Conservation (phyloP, 2,329 filamentous ascomycete species). For the Aaosphaeria arxii region DNA sequence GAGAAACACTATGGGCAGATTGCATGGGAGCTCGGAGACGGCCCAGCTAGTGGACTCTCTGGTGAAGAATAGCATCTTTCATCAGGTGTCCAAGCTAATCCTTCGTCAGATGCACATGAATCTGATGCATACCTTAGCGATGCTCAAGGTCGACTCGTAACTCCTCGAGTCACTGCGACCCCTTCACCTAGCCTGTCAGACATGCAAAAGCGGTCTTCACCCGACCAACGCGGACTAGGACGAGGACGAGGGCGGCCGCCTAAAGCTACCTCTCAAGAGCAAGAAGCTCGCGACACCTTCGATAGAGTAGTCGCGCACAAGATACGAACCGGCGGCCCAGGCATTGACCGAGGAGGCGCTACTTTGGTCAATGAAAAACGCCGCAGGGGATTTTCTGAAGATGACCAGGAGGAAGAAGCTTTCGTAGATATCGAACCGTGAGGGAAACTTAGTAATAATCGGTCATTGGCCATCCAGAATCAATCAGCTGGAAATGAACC, state of each 20-base stretch:
- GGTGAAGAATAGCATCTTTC: conserved; percentile 47
- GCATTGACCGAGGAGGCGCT: conserved; percentile 52
- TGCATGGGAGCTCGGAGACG: conserved; percentile 60
- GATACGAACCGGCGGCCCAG: conserved; percentile 48
- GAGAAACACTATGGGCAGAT: conserved; percentile 53
- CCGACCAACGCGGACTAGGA: conserved; percentile 5
- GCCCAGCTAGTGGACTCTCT: conserved; percentile 52
- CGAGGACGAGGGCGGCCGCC: conserved; percentile 30
- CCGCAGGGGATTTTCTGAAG: conserved; percentile 48
- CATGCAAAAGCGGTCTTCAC: no score
- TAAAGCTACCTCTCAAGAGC: conserved; percentile 28
- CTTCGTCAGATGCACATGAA: conserved; percentile 34
- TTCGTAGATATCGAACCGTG: conserved; percentile 29
- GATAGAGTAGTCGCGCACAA: conserved; percentile 50
- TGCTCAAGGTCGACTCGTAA: conserved; percentile 45
- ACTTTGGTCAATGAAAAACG: conserved; percentile 53
- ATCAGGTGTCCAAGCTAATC: conserved; percentile 15
- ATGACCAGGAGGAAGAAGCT: conserved; percentile 50
- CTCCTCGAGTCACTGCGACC: conserved; percentile 40
- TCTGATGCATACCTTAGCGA: conserved; percentile 50
- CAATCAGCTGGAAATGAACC: not conserved
- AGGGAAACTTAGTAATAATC: not conserved
- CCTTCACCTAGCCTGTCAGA: conserved; percentile 34
- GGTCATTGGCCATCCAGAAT: not conserved
- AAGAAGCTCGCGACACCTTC: conserved; percentile 42